phyloP scores from a whole-genome alignment of 345 rosid genomes.

The Cardamine resedifolia region DNA sequence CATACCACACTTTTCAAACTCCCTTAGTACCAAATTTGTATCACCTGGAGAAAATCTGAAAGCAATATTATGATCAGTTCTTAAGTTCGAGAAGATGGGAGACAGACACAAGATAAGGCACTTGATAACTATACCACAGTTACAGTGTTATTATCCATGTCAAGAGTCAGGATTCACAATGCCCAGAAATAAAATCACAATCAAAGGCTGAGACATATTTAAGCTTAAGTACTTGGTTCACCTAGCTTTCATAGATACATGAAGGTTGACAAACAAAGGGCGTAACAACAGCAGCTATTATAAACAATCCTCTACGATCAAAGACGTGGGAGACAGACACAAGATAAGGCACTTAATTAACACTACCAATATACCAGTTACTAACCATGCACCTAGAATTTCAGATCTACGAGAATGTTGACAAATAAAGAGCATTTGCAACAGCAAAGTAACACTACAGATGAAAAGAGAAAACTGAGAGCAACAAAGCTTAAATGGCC shows the following conservation, averaged over 20 bases:
- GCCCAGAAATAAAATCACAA: neutral
- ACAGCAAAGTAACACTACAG: neutral
- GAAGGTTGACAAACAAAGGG: neutral
- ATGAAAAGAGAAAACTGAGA: neutral
- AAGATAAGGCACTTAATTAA: neutral
- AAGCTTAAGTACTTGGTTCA: neutral
- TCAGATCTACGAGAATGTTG: neutral
- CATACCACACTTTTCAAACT: conserved; percentile 87
- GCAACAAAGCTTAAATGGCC: neutral
- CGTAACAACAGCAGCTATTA: neutral
- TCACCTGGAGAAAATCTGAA: conserved; percentile 83
- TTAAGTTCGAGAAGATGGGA: neutral
- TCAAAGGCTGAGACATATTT: conserved; percentile 9
- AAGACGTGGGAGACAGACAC: neutral
- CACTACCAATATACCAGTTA: conserved; percentile 3
- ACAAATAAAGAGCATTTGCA: neutral
- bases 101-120: neutral
- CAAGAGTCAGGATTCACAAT: conserved; percentile 6
- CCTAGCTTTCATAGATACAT: neutral
- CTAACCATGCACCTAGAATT: neutral
- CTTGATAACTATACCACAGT: neutral
- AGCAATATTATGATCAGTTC: conserved; percentile 18
- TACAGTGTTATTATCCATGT: neutral
- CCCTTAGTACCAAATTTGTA: conserved; percentile 86
- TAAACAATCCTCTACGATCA: neutral